phyloP scores from a whole-genome alignment of 2,329 filamentous ascomycete species.

The Colletotrichum melonis region DNA sequence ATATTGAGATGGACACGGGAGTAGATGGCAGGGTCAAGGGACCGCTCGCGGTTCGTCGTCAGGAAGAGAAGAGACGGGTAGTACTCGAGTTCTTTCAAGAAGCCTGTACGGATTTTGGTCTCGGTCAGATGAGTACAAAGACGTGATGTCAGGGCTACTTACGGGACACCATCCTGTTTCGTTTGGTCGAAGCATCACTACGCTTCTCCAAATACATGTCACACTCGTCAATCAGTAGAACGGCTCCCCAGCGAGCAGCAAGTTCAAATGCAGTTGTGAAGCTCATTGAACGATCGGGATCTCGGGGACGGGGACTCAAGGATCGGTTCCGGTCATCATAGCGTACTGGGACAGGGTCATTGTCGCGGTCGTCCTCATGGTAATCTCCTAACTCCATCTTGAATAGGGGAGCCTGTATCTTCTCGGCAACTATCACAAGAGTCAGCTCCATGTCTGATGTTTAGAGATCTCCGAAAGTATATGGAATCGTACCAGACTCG shows the following conservation, averaged over 20 bases:
- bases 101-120: slow-evolving; percentile 48
- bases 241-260: slow-evolving; percentile 76
- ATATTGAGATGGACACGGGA: slow-evolving; percentile 59
- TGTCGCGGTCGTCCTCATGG: slow-evolving; percentile 63
- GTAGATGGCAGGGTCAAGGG: slow-evolving; percentile 61
- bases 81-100: slow-evolving; percentile 88
- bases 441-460: slow-evolving; percentile 9
- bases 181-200: slow-evolving; percentile 51
- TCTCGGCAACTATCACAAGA: slow-evolving; percentile 46
- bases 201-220: slow-evolving; percentile 88
- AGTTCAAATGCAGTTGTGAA: slow-evolving; percentile 55
- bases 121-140: neutral
- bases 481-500: slow-evolving; percentile 40
- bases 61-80: slow-evolving; percentile 92
- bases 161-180: slow-evolving; percentile 30
- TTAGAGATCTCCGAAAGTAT: neutral
- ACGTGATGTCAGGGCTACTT: neutral
- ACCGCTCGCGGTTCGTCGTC: slow-evolving; percentile 80
- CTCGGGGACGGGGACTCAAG: slow-evolving; percentile 56
- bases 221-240: slow-evolving; percentile 86
- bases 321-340: neutral
- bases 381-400: slow-evolving; percentile 69
- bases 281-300: slow-evolving; percentile 32
- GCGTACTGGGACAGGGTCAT: slow-evolving; percentile 38
- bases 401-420: slow-evolving; percentile 51